Base-by-base conservation (phyloP, 768 basidiomycete genomes). In the Daedaleopsis sinensis region DNA sequence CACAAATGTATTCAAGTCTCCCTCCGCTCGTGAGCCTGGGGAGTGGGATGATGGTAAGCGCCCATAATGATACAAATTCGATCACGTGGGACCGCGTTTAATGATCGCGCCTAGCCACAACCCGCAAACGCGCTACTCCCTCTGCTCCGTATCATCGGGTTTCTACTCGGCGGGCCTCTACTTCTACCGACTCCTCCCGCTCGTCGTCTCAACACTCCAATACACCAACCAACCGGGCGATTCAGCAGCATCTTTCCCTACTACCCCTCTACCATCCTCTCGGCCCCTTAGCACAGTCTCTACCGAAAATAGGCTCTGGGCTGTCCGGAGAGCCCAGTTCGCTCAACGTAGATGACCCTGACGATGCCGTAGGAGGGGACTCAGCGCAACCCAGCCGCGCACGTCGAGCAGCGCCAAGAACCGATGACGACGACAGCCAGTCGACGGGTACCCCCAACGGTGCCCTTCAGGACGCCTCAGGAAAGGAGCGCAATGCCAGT, bases 251-350 rank as follows among this genome's bases (percentile, higher is more conserved):
- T 46, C 46, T 50, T 4, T 66, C 57, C 19, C 61, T 57, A 50
- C 77, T 90, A 42, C 87, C 89, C 21, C 73, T 90, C 48, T 90
- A 90, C 68, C 89, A 90, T 68, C 89, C 89, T 27, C 74, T 84
- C 36, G 88, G 87, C 3, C 71, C 73, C 11, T 77, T 90, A 42
- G 88, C 88, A 42, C 78, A 83, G 68, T 89, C 88, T 8, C 79
- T 88, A 57, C 87, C 87, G 4, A 83, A 83, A 57, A 80, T 90
- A 51, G 84, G 88, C 69, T 83, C 87, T 9, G 73, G 77, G 18
- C 68, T 72, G 36, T 82, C 86, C 68, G 88, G 88, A 55, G 77
- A 88, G 54, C 83, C 84, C 48, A 74, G 78, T 53, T 80, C 79
- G 39, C 63, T 71, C 52, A 67, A 68, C 24, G 63, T 80, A 64